phyloP scores from a whole-genome alignment of 2,329 filamentous ascomycete genomes.

The Tolypocladium guangdongense region DNA sequence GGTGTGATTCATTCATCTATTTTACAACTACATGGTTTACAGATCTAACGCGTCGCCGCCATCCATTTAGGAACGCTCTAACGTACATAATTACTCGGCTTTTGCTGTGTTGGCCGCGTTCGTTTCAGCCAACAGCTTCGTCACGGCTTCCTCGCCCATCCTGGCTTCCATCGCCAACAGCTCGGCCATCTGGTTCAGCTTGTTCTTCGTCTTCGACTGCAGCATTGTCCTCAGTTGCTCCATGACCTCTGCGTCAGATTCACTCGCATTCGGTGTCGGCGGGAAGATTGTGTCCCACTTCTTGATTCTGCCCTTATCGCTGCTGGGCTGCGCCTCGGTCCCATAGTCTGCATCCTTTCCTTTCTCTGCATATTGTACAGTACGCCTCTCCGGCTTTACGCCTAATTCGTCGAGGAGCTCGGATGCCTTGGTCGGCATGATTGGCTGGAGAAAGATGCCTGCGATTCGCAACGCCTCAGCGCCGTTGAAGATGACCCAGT shows the following conservation, averaged over 20 bases:
- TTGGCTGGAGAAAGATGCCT: constrained; percentile 80
- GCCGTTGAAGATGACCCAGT: constrained; percentile 55
- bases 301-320: constrained; percentile 19
- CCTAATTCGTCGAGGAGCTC: constrained; percentile 68
- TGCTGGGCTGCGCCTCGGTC: constrained; percentile 11
- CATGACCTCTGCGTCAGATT: constrained; percentile 12
- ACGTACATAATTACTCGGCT: neutral
- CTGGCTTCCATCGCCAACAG: constrained; percentile 18
- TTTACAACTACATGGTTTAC: neutral
- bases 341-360: constrained; percentile 65
- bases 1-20: neutral
- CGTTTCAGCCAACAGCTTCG: constrained; percentile 9
- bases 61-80: too few species aligned
- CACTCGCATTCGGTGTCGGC: constrained; percentile 19
- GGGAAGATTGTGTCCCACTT: constrained; percentile 40
- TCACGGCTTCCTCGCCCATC: constrained; percentile 12
- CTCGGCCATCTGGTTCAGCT: constrained; percentile 16
- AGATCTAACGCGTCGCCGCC: neutral
- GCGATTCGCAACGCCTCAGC: constrained; percentile 69
- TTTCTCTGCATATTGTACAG: constrained; percentile 48
- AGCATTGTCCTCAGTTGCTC: constrained; percentile 7
- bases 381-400: constrained; percentile 52
- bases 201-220: constrained; percentile 12
- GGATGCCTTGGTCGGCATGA: constrained; percentile 71
- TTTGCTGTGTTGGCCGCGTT: constrained; percentile 3